Evolutionary conservation across 2,329 filamentous ascomycete species (phyloP).

Genomic region (Botryosphaeria dothidea): DNA sequence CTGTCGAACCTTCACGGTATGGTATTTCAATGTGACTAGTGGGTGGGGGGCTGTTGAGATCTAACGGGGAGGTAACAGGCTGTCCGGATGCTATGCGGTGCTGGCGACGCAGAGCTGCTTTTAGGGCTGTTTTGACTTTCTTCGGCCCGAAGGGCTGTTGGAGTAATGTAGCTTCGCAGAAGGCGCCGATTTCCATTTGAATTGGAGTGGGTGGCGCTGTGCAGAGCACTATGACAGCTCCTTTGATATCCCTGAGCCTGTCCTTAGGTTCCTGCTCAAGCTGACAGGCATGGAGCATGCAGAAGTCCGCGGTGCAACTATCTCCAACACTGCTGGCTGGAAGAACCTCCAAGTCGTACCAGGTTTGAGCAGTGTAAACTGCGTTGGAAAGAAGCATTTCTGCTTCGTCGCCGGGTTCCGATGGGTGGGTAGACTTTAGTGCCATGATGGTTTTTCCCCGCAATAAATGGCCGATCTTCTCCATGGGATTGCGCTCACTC

Average conservation of each 20-base stretch:
- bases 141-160: not conserved
- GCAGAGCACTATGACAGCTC: not conserved
- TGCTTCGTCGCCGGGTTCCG: not conserved
- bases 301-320: not conserved
- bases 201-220: not conserved
- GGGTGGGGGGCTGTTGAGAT: not conserved
- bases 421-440: not conserved
- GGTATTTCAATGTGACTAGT: not conserved
- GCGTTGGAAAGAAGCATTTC: not conserved
- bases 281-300: not conserved
- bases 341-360: not conserved
- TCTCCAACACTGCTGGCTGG: not conserved
- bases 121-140: not conserved
- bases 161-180: not conserved
- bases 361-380: not conserved
- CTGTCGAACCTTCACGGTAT: not conserved
- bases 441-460: not conserved
- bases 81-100: not conserved
- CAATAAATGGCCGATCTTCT: conserved; percentile 14
- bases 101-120: not conserved
- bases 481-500: conserved; percentile 14
- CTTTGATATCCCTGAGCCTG: not conserved
- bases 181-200: not conserved
- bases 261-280: not conserved
- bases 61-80: not conserved